Conservation (phyloP, 1,284 basidiomycete genomes). For the Ustilago hordei region DNA sequence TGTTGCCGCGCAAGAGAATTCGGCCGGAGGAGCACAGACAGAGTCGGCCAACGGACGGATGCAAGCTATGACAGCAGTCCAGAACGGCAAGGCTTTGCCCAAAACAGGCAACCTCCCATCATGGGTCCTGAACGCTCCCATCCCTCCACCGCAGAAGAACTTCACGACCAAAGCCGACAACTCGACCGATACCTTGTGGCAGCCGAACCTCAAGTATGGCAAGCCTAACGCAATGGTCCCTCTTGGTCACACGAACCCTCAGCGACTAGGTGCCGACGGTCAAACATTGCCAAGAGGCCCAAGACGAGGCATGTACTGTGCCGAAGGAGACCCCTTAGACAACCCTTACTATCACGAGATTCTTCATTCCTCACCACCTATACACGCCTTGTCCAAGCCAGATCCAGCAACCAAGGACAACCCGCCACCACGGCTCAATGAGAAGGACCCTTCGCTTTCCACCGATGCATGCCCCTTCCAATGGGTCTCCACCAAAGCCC, state of each 20-base stretch:
- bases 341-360: constrained; percentile 68
- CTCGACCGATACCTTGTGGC: constrained; percentile 49
- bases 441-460: constrained; percentile 69
- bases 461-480: constrained; percentile 80
- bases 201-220: constrained; percentile 53
- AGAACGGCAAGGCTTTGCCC: constrained; percentile 46
- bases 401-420: constrained; percentile 24
- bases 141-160: constrained; percentile 61
- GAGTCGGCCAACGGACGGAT: constrained; percentile 1
- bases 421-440: constrained; percentile 56
- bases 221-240: constrained; percentile 66
- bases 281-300: constrained; percentile 30
- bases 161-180: constrained; percentile 66
- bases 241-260: constrained; percentile 39
- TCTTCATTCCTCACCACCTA: constrained; percentile 42
- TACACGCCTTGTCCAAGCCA: constrained; percentile 66
- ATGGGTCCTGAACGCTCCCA: constrained; percentile 60
- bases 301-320: constrained; percentile 63
- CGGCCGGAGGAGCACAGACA: neutral
- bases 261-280: constrained; percentile 22
- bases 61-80: constrained; percentile 34
- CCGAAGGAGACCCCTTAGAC: constrained; percentile 63
- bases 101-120: constrained; percentile 55
- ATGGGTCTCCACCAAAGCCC: constrained; percentile 77
- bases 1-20: constrained; percentile 7